Base-by-base conservation (phyloP, 2,329 filamentous ascomycete genomes). In the Volutella citrinella region DNA sequence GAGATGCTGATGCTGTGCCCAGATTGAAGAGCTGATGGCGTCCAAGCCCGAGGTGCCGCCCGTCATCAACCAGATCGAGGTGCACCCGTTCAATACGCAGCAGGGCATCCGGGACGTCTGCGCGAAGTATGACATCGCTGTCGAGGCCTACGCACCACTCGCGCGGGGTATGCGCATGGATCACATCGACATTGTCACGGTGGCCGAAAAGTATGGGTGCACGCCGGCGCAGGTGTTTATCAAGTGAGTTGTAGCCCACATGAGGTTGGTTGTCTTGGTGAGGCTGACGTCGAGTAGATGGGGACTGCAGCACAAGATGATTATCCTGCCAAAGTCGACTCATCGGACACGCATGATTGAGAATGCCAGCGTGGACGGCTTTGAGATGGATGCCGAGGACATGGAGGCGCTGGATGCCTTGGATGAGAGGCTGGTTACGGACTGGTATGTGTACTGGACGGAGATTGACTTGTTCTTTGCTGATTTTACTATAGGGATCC, bases 51-150 rank as follows among this genome's bases (percentile, higher is more conserved):
- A 70, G 1, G 72, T 85, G 27, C 58, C 66, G 9, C 86, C 87
- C 0, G 76, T 79, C 3, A 77, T 91, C 31, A 91, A 91, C 52
- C 87, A 93, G 63, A 82, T 90, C 49, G 84, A 91, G 57, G 74
- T 90, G 3, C 85, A 91, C 42, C 86, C 85, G 0, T 93, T 91
- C 73, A 87, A 90, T 57, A 88, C 84, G 3, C 77, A 82, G 32
- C 70, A 68, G 0, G 69, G 72, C 22, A 88, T 93, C 43, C 74
- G 78, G 1, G 69, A 73, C 10, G 80, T 78, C 48, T 87, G 87
- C 52, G 69, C 76, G 36, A 64, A 76, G 40, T 67, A 90, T 44
- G 65, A 68, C 22, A 89, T 93, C 37, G 64, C 82, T 1, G 72
- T 93, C 3, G 80, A 93, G 61, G 87, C 87, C 0, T 94, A 93